These are phyloP conservation scores for Fusarium nodosum DNA, from an alignment of 2,329 filamentous ascomycete genomes.

Conservation along the genomic window DNA sequence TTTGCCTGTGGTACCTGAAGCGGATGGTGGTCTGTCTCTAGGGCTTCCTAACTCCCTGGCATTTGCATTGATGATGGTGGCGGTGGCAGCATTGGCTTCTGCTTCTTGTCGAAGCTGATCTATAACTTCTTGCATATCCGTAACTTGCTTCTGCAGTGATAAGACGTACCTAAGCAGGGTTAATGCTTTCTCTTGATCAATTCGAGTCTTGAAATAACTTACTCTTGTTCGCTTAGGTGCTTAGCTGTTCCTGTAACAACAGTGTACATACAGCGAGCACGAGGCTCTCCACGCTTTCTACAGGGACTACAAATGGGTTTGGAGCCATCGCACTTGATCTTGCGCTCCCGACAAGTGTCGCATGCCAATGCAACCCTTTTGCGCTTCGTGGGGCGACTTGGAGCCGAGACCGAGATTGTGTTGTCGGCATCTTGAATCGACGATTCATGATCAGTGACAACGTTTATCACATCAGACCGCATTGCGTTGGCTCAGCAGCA, in stretches of 20 bases:
- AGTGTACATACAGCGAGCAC: neutral
- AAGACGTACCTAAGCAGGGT: neutral
- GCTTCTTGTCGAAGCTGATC: slow-evolving; percentile 13
- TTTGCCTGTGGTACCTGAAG: neutral
- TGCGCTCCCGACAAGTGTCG: slow-evolving; percentile 16
- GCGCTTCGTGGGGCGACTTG: slow-evolving; percentile 2
- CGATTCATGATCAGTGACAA: neutral
- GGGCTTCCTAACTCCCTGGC: neutral
- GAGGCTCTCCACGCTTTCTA: neutral
- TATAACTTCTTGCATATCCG: slow-evolving; percentile 11
- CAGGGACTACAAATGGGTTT: slow-evolving; percentile 17
- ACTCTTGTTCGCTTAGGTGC: slow-evolving; percentile 13
- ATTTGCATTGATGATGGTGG: neutral
- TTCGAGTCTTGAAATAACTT: neutral
- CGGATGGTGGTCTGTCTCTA: neutral
- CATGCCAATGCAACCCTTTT: slow-evolving; percentile 24
- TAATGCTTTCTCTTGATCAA: neutral
- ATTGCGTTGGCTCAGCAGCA: neutral
- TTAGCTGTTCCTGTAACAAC: neutral
- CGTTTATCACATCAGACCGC: neutral
- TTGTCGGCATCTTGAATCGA: neutral
- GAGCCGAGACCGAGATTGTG: neutral
- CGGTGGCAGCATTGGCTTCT: neutral
- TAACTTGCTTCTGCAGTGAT: slow-evolving; percentile 3
- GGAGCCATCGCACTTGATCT: slow-evolving; percentile 16